Conservation (phyloP, 805 yeast species). For the Wickerhamiella spandovensis region DNA sequence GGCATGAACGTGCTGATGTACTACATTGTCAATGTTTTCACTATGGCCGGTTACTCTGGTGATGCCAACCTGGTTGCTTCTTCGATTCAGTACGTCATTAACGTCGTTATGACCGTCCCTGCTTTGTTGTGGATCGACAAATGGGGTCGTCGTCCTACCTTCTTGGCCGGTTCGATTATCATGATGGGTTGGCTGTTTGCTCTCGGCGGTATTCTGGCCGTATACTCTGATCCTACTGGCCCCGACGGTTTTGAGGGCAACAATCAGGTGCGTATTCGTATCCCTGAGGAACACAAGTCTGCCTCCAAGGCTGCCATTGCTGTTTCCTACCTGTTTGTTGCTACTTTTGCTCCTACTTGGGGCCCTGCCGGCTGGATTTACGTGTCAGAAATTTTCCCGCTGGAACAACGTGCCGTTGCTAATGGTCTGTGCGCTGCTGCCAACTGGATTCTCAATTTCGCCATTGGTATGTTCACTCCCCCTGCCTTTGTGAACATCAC, state of each 20-base stretch:
- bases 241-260: conserved; percentile 14
- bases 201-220: conserved; percentile 36
- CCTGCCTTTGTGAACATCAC: conserved; percentile 39
- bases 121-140: conserved; percentile 42
- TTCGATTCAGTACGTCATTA: conserved; percentile 36
- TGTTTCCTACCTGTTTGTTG: conserved; percentile 46
- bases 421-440: conserved; percentile 60
- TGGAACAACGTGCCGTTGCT: conserved; percentile 62
- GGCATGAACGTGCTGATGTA: conserved; percentile 64
- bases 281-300: conserved; percentile 18
- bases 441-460: conserved; percentile 70
- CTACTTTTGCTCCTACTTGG: conserved; percentile 73
- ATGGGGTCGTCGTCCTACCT: conserved; percentile 51
- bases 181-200: conserved; percentile 53
- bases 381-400: conserved; percentile 50
- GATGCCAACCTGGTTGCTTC: conserved; percentile 42
- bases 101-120: conserved; percentile 42
- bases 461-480: conserved; percentile 50
- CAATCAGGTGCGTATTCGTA: conserved; percentile 15
- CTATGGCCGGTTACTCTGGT: conserved; percentile 32
- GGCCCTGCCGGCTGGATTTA: conserved; percentile 71
- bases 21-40: conserved; percentile 44
- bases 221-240: conserved; percentile 16
- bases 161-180: conserved; percentile 48
- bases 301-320: conserved; percentile 39